Percentiles rank a stretch among this genome's conserved stretches.
Conservation (phyloP, 1,284 basidiomycete species). For the Ustilago lituana region DNA sequence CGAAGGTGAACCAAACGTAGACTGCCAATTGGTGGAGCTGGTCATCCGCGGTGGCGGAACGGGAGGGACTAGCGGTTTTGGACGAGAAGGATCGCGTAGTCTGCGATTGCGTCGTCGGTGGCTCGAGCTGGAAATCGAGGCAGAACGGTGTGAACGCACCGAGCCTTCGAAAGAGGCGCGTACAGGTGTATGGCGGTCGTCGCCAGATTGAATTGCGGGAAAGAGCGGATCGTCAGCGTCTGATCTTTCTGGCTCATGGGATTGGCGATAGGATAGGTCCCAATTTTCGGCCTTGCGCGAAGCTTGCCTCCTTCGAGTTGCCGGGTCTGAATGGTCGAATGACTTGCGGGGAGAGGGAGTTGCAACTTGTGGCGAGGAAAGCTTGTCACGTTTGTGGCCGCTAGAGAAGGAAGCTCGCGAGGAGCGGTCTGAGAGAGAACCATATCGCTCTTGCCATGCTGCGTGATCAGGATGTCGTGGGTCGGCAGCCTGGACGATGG, state of each 20-base stretch:
- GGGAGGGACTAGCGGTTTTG: constrained; percentile 35
- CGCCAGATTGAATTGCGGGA: neutral
- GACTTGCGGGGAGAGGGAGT: constrained; percentile 17
- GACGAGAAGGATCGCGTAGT: constrained; percentile 13
- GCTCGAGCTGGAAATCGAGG: constrained; percentile 19
- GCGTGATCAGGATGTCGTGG: constrained; percentile 38
- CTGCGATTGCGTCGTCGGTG: constrained; percentile 22
- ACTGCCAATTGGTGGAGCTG: constrained; percentile 42
- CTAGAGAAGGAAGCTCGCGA: constrained; percentile 25
- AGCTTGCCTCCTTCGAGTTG: constrained; percentile 8
- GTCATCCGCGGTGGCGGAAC: constrained; percentile 36
- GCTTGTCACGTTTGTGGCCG: constrained; percentile 16
- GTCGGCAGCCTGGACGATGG: constrained; percentile 44
- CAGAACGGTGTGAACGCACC: constrained; percentile 17
- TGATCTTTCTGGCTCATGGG: constrained; percentile 14
- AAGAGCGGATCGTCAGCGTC: constrained; percentile 33
- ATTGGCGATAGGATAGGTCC: constrained; percentile 7
- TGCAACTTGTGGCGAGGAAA: neutral
- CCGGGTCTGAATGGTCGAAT: constrained; percentile 19
- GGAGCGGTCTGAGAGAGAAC: constrained; percentile 22
- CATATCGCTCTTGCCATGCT: constrained; percentile 34
- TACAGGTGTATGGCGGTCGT: constrained; percentile 11
- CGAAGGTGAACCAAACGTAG: constrained; percentile 37
- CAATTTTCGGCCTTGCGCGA: constrained; percentile 12
- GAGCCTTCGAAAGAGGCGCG: constrained; percentile 35